Evolutionary conservation across 768 basidiomycete genomes (phyloP), one percentile per base, ranked within the genome.

Genomic region (Stropharia rugosoannulata): DNA sequence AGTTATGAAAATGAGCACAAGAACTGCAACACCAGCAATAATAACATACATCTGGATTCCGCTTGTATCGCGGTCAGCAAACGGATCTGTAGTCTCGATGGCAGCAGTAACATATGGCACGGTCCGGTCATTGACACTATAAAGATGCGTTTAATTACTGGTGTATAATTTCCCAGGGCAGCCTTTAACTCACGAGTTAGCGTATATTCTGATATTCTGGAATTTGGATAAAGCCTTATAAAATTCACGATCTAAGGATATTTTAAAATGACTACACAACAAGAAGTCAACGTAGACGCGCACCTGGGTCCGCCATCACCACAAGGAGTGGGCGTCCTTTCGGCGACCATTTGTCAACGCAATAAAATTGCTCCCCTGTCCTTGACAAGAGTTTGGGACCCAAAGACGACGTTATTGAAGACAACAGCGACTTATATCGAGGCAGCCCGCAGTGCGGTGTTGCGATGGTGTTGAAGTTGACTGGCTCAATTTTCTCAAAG

Each of bases 71-170:
- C 82, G 73, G 12, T 82, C 77, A 11, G 74, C 71, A 66, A 93
- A 93, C 0, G 83, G 78, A 68, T 95, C 89, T 57, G 79, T 70
- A 0, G 73, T 68, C 56, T 90, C 87, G 32, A 93, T 87, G 7
- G 85, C 84, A 6, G 89, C 83, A 1, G 90, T 93, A 13, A 88
- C 72, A 64, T 89, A 95, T 0, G 94, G 90, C 2, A 96, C 93
- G 0, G 93, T 93, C 2, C 73, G 54, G 62, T 95, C 93, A 62
- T 87, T 85, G 13, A 91, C 69, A 2, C 86, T 88, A 12, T 57
- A 16, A 32, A 16, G 18, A 49, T 41, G 40, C 29, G 38, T 12
- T 39, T 19, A 44, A 46, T 51, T 51, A 46, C 40, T 18, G 12
- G 15, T 38, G 22, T 5, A 45, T 19, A 9, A 32, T 38, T 18